phyloP scores from a whole-genome alignment of 2,329 filamentous ascomycete species.

The Claviceps lovelessii region DNA sequence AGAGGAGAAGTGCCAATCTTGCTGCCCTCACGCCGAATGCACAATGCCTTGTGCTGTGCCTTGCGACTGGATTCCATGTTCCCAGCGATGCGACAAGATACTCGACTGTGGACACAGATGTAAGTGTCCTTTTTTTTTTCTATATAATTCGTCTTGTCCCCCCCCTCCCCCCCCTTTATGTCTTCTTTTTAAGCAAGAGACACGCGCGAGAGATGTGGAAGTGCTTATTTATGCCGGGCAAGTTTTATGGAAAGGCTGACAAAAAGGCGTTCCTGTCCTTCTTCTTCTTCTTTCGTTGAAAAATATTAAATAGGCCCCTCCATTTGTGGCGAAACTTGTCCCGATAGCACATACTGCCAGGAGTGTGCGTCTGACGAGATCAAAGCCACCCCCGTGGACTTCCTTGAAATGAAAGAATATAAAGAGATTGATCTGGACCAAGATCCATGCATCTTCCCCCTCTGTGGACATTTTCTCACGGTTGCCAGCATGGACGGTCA shows the following conservation, averaged over 20 bases:
- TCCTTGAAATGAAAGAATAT: conserved; percentile 40
- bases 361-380: conserved; percentile 31
- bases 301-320: conserved; percentile 27
- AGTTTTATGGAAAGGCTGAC: no score
- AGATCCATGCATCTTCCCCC: conserved; percentile 45
- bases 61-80: conserved; percentile 53
- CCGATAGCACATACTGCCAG: conserved; percentile 38
- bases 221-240: no score
- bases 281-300: neutral
- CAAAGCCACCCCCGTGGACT: conserved; percentile 38
- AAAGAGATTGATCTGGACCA: conserved; percentile 42
- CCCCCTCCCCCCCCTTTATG: no score
- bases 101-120: conserved; percentile 49
- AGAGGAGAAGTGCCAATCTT: conserved; percentile 36
- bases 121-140: conserved; percentile 7
- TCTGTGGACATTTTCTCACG: conserved; percentile 51
- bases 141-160: no score
- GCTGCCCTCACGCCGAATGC: conserved; percentile 38
- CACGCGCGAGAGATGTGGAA: no score
- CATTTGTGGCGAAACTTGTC: conserved; percentile 51
- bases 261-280: no score
- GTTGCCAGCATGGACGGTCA: conserved; percentile 44
- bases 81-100: conserved; percentile 36
- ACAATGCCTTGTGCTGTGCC: conserved; percentile 50
- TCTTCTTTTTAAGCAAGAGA: neutral